Evolutionary conservation across 2,329 filamentous ascomycete species (phyloP).

Genomic region (Fusarium protoensiforme): DNA sequence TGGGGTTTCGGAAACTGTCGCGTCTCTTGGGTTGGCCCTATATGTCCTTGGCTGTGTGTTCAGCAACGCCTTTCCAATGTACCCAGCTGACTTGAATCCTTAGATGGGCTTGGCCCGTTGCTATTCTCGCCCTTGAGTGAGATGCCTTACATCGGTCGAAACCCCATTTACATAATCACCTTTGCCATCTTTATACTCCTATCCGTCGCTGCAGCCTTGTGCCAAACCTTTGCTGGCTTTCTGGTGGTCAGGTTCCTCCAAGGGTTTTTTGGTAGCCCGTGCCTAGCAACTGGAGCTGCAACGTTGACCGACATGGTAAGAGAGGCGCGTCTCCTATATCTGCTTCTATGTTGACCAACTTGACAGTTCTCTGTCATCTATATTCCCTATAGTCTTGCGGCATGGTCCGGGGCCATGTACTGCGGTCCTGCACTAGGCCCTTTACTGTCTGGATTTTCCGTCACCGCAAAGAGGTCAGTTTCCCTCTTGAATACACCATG

Average conservation of each 20-base stretch:
- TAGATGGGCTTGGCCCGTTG: not conserved
- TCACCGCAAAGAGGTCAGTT: not conserved
- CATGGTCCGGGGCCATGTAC: not conserved
- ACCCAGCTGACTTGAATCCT: not conserved
- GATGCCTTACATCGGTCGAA: conserved; percentile 65
- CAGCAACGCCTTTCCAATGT: not conserved
- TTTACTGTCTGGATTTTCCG: not conserved
- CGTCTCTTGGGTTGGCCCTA: not conserved
- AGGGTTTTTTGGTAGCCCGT: conserved; percentile 56
- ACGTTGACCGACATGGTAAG: not conserved
- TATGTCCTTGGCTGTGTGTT: not conserved
- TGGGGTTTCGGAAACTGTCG: not conserved
- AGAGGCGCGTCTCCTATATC: not conserved
- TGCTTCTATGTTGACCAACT: not conserved
- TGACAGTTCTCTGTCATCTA: not conserved
- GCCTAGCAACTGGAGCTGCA: not conserved
- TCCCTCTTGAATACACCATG: not conserved
- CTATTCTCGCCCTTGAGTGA: conserved; percentile 48
- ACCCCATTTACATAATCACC: conserved; percentile 66
- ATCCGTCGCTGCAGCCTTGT: conserved; percentile 63
- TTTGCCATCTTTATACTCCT: conserved; percentile 69
- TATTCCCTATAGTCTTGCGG: not conserved
- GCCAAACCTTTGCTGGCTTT: conserved; percentile 64
- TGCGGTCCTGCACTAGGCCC: not conserved
- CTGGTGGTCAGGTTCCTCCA: conserved; percentile 63